These are phyloP conservation scores for Hemisphaericaspora xylanilytica DNA, from an alignment of 1,139 yeast genomes.

Conservation along the genomic window DNA sequence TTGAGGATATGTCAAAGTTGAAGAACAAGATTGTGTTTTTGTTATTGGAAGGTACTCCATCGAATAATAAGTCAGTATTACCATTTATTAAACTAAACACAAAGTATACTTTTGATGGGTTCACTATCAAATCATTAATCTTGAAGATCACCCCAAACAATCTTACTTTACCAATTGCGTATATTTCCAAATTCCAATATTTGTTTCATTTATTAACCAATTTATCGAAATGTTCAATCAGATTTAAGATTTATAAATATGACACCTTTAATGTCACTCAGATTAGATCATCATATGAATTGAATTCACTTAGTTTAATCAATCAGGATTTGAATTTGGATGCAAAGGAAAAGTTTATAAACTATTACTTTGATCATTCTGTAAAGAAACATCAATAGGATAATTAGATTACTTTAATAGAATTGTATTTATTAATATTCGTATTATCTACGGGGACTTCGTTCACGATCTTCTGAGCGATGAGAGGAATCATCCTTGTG, in stretches of 20 bases:
- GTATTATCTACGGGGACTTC: conserved; percentile 4
- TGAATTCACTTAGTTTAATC: conserved; percentile 29
- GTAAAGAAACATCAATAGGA: conserved; percentile 12
- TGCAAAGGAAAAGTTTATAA: conserved; percentile 33
- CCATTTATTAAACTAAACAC: conserved; percentile 35
- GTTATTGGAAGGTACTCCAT: conserved; percentile 67
- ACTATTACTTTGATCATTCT: conserved; percentile 28
- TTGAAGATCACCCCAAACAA: conserved; percentile 39
- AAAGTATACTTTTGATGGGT: conserved; percentile 18
- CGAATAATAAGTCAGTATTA: conserved; percentile 60
- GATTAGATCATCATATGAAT: conserved; percentile 26
- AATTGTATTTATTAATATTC: neutral
- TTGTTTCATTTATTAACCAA: conserved; percentile 26
- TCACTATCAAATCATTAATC: conserved; percentile 42
- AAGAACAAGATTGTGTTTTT: conserved; percentile 42
- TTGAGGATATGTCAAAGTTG: conserved; percentile 21
- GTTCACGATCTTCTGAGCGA: conserved; percentile 5
- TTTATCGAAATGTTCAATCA: conserved; percentile 19
- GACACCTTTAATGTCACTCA: conserved; percentile 11
- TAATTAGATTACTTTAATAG: too few relatives aligned
- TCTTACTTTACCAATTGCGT: conserved; percentile 36
- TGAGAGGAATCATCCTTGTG: too few relatives aligned
- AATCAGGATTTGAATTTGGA: conserved; percentile 25
- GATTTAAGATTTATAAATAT: conserved; percentile 25
- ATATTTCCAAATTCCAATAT: conserved; percentile 19